Conservation (phyloP, 345 rosid species). For the Lenwebbia sp. region DNA sequence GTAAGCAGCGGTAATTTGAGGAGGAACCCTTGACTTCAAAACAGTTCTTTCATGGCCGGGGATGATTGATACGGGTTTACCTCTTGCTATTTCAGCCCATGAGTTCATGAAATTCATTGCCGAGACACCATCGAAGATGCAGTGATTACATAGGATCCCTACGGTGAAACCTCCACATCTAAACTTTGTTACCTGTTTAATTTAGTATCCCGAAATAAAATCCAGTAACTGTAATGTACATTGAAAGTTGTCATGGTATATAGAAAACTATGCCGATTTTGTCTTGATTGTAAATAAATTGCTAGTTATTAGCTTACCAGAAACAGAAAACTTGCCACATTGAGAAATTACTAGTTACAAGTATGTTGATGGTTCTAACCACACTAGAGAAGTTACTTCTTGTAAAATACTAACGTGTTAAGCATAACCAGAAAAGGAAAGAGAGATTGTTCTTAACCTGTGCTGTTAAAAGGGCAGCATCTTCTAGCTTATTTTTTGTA, state of each 20-base stretch:
- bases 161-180: conserved; percentile 49
- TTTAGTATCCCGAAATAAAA: too few relatives aligned
- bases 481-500: not conserved
- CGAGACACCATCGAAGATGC: conserved; percentile 44
- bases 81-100: conserved; percentile 26
- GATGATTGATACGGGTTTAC: not conserved
- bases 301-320: not conserved
- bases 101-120: conserved; percentile 36
- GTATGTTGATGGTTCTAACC: not conserved
- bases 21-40: not conserved
- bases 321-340: not conserved
- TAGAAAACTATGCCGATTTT: too few relatives aligned
- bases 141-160: conserved; percentile 41
- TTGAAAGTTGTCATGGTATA: too few relatives aligned
- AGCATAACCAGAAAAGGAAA: not conserved
- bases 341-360: not conserved
- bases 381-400: not conserved
- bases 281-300: not conserved
- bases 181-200: conserved; percentile 28
- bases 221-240: too few relatives aligned
- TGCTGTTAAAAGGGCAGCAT: not conserved
- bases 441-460: not conserved
- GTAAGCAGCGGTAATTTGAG: not conserved
- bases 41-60: not conserved
- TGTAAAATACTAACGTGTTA: conserved; percentile 2